A percentile compares a stretch with the other conserved stretches of the same genome.
Conservation (phyloP, 768 basidiomycete genomes). For the Tulasnella sp. region DNA sequence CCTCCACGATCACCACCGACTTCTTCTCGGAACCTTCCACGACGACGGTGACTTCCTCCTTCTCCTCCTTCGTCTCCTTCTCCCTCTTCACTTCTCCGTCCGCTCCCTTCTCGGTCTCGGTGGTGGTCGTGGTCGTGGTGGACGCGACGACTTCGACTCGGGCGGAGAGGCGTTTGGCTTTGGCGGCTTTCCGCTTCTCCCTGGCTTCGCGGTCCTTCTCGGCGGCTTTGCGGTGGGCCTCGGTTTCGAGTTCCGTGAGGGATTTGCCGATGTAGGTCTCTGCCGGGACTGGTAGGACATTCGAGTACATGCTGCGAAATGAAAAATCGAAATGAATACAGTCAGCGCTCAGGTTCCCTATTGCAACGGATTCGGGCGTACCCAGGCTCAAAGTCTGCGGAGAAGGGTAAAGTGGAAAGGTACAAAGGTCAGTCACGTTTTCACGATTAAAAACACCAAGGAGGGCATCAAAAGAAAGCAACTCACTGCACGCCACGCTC, state of each 20-base stretch:
- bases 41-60: neutral
- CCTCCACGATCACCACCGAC: neutral
- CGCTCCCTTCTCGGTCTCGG: neutral
- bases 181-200: conserved; percentile 4
- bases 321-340: neutral
- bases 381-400: conserved; percentile 12
- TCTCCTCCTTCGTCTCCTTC: conserved; percentile 17
- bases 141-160: conserved; percentile 2
- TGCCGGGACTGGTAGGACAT: neutral
- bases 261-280: conserved; percentile 11
- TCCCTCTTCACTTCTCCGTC: conserved; percentile 1
- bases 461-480: neutral
- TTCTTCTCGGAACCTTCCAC: neutral
- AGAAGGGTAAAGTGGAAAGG: neutral
- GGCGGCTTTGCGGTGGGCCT: neutral
- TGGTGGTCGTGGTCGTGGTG: neutral
- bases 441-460: neutral
- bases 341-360: neutral
- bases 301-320: neutral
- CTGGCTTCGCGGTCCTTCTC: neutral
- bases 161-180: neutral
- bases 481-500: conserved; percentile 25
- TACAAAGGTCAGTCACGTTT: neutral
- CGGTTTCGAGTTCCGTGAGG: conserved; percentile 11
- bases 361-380: neutral